Evolutionary conservation across 1,139 yeast genomes (phyloP), one percentile per base, ranked within the genome.

Genomic region (Kodamaea plutei): DNA sequence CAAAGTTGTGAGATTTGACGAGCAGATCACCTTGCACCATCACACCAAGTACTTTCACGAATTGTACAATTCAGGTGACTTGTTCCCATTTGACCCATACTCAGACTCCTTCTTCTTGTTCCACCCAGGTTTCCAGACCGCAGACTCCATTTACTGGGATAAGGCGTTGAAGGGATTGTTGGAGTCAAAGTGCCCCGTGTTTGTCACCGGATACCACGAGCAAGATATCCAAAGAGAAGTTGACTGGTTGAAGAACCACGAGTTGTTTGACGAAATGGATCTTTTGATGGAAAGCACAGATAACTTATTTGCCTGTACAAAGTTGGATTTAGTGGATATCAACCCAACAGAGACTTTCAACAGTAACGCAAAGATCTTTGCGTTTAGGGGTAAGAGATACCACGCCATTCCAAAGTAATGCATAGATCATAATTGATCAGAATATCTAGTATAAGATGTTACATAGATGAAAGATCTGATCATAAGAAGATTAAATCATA

Each of bases 11-110:
- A 73, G 93, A 51, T 66, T 83, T 33, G 95, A 87, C 56, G 83
- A 78, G 31, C 79, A 83, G 39, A 61, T 91, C 51, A 69, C 84
- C 18, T 69, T 89, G 43, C 76, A 82, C 38, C 83, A 84, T 59
- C 95, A 89, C 56, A 84, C 97, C 2, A 83, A 84, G 50, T 89
- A 82, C 57, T 91, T 91, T 76, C 88, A 88, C 52, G 91, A 84
- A 30, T 69, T 84, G 37, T 95, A 91, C 58, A 87, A 87, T 46
- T 81, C 84, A 36, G 94, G 91, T 47, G 96, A 89, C 58, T 82
- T 91, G 54, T 87, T 88, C 79, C 98, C 98, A 10, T 91, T 89
- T 56, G 98, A 91, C 57, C 98, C 99, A 24, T 91, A 89, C 58
- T 73, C 85, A 55, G 98, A 91, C 56, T 76, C 79, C 17, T 91